Percentiles rank a stretch among this genome's conserved stretches.
phyloP scores from a whole-genome alignment of 176 grass and related monocot genomes.

The Lolium multiflorum region DNA sequence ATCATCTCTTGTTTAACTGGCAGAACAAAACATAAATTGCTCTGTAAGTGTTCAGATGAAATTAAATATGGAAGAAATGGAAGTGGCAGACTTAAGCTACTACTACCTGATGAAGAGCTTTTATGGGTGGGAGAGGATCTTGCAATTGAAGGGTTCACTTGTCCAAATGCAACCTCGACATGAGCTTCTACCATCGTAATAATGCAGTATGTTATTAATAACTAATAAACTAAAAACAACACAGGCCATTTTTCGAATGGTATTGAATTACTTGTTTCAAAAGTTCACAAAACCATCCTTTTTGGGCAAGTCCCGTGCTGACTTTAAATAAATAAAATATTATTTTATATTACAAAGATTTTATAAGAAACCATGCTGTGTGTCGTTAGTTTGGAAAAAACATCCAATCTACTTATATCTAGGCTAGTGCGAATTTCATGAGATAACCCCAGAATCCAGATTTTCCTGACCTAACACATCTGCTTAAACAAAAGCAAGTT shows the following conservation, averaged over 20 bases:
- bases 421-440: too few species aligned
- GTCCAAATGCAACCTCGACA: slow-evolving; percentile 59
- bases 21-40: not conserved
- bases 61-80: slow-evolving; percentile 28
- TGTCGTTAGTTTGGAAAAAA: too few species aligned
- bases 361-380: too few species aligned
- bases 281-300: slow-evolving; percentile 9
- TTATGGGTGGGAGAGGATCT: slow-evolving; percentile 41
- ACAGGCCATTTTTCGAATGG: not conserved
- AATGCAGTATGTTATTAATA: not conserved
- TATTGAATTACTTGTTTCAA: not conserved
- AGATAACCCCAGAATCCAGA: too few species aligned
- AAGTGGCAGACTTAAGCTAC: slow-evolving; percentile 16
- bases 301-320: not conserved
- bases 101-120: slow-evolving; percentile 31
- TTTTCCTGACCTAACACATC: not conserved
- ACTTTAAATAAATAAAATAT: not conserved
- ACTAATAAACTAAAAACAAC: not conserved
- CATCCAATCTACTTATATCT: too few species aligned
- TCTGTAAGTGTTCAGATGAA: slow-evolving; percentile 1
- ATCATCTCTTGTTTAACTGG: not conserved
- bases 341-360: not conserved
- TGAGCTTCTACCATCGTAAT: slow-evolving; percentile 28
- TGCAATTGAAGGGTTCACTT: slow-evolving; percentile 36
- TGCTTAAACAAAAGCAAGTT: not conserved